Percentiles rank a stretch among this genome's conserved stretches.
Evolutionary conservation across 805 yeast species (phyloP).

Genomic region (Wickerhamomyces strasburgensis): DNA sequence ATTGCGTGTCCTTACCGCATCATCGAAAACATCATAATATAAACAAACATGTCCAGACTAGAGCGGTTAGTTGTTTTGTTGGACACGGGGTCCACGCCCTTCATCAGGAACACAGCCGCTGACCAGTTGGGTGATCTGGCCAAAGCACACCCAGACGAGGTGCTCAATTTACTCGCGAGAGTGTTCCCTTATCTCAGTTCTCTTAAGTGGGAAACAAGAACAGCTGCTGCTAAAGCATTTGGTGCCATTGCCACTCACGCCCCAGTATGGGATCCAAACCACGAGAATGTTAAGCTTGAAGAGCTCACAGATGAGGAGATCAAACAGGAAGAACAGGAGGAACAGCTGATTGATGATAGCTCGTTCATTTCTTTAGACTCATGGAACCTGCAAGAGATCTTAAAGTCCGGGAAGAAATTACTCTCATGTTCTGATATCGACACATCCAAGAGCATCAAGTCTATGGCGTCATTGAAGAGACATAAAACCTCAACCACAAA

Average conservation of each 20-base stretch:
- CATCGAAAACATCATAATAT: conserved; percentile 1
- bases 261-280: conserved; percentile 76
- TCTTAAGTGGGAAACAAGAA: conserved; percentile 92
- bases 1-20: no score
- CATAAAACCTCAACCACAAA: conserved; percentile 42
- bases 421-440: conserved; percentile 28
- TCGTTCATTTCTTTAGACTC: conserved; percentile 42
- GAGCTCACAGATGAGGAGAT: conserved; percentile 16
- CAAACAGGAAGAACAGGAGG: conserved; percentile 21
- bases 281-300: conserved; percentile 20
- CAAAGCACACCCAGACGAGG: conserved; percentile 90
- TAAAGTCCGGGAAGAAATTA: conserved; percentile 45
- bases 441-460: conserved; percentile 24
- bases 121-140: conserved; percentile 95
- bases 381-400: conserved; percentile 45
- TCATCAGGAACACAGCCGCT: conserved; percentile 93
- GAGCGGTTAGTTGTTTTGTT: conserved; percentile 45
- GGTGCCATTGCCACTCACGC: conserved; percentile 88
- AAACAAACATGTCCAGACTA: conserved; percentile 31
- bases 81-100: conserved; percentile 93
- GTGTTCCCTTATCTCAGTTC: conserved; percentile 86
- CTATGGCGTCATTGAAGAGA: conserved; percentile 40
- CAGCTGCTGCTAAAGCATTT: conserved; percentile 89
- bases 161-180: conserved; percentile 73
- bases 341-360: conserved; percentile 30